Conservation (phyloP, 1,284 basidiomycete species). For the Tylopilus orsonianus region DNA sequence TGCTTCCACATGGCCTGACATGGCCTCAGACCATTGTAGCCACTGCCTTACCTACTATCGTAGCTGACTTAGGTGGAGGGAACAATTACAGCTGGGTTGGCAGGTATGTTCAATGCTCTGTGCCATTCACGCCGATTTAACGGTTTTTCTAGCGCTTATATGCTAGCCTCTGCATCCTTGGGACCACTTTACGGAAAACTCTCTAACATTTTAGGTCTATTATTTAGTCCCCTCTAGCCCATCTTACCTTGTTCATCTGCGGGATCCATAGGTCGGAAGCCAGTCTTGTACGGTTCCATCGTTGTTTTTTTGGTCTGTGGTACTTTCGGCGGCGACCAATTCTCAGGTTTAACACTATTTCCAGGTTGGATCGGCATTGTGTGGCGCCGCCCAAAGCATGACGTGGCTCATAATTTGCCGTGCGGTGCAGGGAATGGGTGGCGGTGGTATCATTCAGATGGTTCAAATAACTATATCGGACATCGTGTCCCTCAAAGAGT, state of each 20-base stretch:
- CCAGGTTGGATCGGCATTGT: slow-evolving; percentile 47
- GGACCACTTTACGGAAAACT: slow-evolving; percentile 43
- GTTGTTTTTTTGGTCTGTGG: slow-evolving; percentile 40
- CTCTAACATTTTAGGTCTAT: slow-evolving; percentile 31
- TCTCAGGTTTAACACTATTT: neutral
- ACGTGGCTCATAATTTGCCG: slow-evolving; percentile 47
- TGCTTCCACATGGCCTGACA: neutral
- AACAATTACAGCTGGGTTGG: slow-evolving; percentile 36
- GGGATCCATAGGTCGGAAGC: slow-evolving; percentile 35
- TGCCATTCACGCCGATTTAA: neutral
- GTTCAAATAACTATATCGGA: slow-evolving; percentile 42
- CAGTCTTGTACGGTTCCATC: slow-evolving; percentile 39
- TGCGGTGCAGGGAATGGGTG: slow-evolving; percentile 55
- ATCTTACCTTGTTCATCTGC: neutral
- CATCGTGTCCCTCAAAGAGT: slow-evolving; percentile 37
- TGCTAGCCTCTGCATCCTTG: slow-evolving; percentile 36
- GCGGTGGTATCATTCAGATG: slow-evolving; percentile 41
- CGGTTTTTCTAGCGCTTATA: slow-evolving; percentile 34
- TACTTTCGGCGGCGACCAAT: neutral
- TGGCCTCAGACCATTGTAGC: slow-evolving; percentile 38
- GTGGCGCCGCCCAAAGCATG: slow-evolving; percentile 50
- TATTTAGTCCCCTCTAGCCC: neutral
- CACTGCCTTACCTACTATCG: slow-evolving; percentile 40
- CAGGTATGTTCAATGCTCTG: slow-evolving; percentile 20
- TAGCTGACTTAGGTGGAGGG: slow-evolving; percentile 39